Base-by-base conservation (phyloP, 1,139 yeast species). In the Taphrina pruni region DNA sequence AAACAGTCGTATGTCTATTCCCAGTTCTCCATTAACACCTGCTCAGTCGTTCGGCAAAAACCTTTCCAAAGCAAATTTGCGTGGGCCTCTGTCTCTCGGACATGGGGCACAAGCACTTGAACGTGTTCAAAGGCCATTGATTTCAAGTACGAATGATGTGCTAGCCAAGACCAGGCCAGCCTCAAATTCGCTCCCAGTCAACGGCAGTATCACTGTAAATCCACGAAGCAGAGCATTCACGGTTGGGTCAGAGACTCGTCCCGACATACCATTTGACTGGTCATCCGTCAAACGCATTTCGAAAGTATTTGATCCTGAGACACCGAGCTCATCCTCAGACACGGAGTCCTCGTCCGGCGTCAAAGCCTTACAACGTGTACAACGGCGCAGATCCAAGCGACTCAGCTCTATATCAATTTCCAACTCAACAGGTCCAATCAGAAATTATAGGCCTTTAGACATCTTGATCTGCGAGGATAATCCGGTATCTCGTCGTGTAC, bases 391-490 rank as follows among this genome's bases (percentile, higher is more conserved):
- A 70, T 78, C 84, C 7, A 83, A 72, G 77, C 81, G 75, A 77
- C 78, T 35, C 21, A 48, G 61, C 76, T 78, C 68, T n/a, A 57
- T 68, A 8, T 62, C 68, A 14, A n/a, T 57, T 7, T 41, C 69
- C 11, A n/a, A 36, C 3, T n/a, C 52, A 14, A 12, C 35, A 3
- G 35, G 11, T 6, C 20, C 9, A 9, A 21, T 26, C 26, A 46
- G 67, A 11, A 41, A 43, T 1, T 74, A 72, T 56, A 71, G 78
- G 21, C 75, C 78, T 0, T 73, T 89, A 71, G 95, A 90, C 77
- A 87, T 91, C 2, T 80, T 93, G 64, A 83, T 91, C 43, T 92
- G 97, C 79, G 97, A 92, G 75, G 92, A 95, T 2, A 90, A 90
- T 71, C 94, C 97, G 0, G 88, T 88, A 66, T 88, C 90, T 72